Evolutionary conservation across 805 yeast genomes (phyloP).

Genomic region (Brettanomyces naardenensis): DNA sequence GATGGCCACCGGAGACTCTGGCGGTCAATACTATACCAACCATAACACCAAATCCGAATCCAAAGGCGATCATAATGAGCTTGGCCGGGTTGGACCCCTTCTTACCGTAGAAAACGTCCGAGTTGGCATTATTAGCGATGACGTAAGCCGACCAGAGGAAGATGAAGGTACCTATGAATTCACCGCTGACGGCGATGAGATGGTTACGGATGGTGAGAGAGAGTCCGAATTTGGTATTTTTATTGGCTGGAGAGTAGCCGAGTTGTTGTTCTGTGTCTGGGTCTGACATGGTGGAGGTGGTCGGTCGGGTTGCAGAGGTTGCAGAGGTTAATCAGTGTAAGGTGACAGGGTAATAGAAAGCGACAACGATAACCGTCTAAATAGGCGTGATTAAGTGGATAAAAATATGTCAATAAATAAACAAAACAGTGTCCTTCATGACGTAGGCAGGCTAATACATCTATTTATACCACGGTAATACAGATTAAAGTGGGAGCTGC

Average conservation of each 20-base stretch:
- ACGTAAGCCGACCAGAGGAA: slow-evolving; percentile 77
- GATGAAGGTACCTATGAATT: slow-evolving; percentile 79
- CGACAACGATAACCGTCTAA: neutral
- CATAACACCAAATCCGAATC: slow-evolving; percentile 82
- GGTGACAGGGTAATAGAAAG: neutral
- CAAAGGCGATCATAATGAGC: slow-evolving; percentile 72
- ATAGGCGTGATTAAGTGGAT: too few species aligned
- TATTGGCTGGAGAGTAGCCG: slow-evolving; percentile 32
- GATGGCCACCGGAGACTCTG: slow-evolving; percentile 82
- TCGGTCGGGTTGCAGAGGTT: neutral
- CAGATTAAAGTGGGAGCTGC: too few species aligned
- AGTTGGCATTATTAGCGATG: slow-evolving; percentile 75
- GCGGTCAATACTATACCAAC: slow-evolving; percentile 60
- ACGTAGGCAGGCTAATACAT: too few species aligned
- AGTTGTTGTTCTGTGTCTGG: slow-evolving; percentile 32
- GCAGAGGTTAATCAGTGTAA: neutral
- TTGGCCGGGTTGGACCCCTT: slow-evolving; percentile 47
- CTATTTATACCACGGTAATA: too few species aligned
- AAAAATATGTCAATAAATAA: too few species aligned
- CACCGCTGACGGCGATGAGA: slow-evolving; percentile 64
- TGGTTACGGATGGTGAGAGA: slow-evolving; percentile 47
- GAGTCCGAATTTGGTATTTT: slow-evolving; percentile 28
- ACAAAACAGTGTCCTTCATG: too few species aligned
- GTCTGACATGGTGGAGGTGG: neutral
- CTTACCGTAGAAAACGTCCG: slow-evolving; percentile 24